Percentiles rank a stretch among this genome's conserved stretches.
Evolutionary conservation across 768 basidiomycete genomes (phyloP).

Genomic region (Tremella fuciformis): DNA sequence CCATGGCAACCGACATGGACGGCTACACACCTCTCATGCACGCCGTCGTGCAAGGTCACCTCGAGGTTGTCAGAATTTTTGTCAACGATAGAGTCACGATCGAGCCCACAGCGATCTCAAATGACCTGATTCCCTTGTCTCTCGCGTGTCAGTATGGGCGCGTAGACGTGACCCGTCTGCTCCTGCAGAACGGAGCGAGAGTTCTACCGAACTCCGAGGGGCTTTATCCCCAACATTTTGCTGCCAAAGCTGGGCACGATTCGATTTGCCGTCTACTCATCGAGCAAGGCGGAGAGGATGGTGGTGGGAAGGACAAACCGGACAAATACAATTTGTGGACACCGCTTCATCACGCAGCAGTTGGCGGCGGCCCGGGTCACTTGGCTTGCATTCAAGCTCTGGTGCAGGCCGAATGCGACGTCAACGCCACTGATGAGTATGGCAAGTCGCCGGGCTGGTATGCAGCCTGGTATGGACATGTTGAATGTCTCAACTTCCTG

Average conservation of each 20-base stretch:
- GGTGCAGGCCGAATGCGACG: slow-evolving; percentile 71
- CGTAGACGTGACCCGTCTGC: slow-evolving; percentile 70
- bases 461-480: slow-evolving; percentile 81
- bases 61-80: slow-evolving; percentile 78
- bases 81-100: slow-evolving; percentile 62
- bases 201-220: slow-evolving; percentile 86
- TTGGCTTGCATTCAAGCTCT: slow-evolving; percentile 70
- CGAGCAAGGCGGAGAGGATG: slow-evolving; percentile 56
- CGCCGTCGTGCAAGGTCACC: slow-evolving; percentile 79
- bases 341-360: slow-evolving; percentile 89
- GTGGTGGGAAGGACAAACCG: slow-evolving; percentile 68
- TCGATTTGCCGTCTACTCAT: slow-evolving; percentile 78
- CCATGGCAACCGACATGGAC: slow-evolving; percentile 76
- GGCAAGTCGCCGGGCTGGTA: slow-evolving; percentile 84
- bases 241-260: slow-evolving; percentile 84
- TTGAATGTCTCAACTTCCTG: slow-evolving; percentile 47
- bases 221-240: slow-evolving; percentile 95
- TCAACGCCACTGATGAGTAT: slow-evolving; percentile 76
- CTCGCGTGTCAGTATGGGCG: slow-evolving; percentile 89
- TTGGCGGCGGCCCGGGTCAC: slow-evolving; percentile 64
- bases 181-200: slow-evolving; percentile 72
- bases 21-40: slow-evolving; percentile 93
- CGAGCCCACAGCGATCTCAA: slow-evolving; percentile 60
- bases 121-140: slow-evolving; percentile 77
- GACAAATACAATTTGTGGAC: slow-evolving; percentile 99